A percentile compares a stretch with the other conserved stretches of the same genome.
phyloP scores from a whole-genome alignment of 2,329 filamentous ascomycete genomes.

The Ophiostoma perfectum region DNA sequence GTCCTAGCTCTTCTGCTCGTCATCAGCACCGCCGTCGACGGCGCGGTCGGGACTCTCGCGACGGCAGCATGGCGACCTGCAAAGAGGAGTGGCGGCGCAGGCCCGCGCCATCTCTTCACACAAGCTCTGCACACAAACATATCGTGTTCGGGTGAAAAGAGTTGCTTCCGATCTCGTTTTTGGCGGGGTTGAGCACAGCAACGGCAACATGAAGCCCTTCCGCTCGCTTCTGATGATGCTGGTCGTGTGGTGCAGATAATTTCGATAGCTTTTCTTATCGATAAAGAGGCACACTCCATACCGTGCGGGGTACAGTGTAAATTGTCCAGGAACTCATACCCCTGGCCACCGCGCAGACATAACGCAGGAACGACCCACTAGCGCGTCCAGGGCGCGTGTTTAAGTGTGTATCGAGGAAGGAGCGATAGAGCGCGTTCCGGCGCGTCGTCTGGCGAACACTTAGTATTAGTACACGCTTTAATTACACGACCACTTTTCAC shows the following conservation, averaged over 20 bases:
- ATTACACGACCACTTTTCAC: conserved; percentile 4
- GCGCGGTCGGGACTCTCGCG: background rate
- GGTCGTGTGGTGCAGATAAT: background rate
- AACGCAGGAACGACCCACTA: conserved; percentile 10
- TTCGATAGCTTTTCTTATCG: conserved; percentile 15
- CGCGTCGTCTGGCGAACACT: conserved; percentile 14
- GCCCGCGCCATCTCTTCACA: conserved; percentile 28
- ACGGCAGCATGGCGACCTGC: background rate
- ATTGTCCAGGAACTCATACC: too few relatives aligned
- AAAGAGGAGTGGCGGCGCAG: background rate
- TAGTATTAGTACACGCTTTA: background rate
- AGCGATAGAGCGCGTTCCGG: conserved; percentile 14
- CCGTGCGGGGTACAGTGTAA: conserved; percentile 10
- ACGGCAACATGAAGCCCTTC: too few relatives aligned
- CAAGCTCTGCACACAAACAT: conserved; percentile 41
- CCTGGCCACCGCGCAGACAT: background rate
- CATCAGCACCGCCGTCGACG: background rate
- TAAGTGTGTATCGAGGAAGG: conserved; percentile 5
- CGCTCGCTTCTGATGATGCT: background rate
- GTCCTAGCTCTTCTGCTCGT: background rate
- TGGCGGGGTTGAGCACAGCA: background rate
- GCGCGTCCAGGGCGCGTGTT: conserved; percentile 18
- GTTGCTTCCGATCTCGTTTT: background rate
- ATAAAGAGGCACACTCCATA: background rate
- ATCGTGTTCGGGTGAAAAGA: background rate